Evolutionary conservation across 108 stramenopile species (phyloP).

Genomic region (Pseudonitzschia pungens): DNA sequence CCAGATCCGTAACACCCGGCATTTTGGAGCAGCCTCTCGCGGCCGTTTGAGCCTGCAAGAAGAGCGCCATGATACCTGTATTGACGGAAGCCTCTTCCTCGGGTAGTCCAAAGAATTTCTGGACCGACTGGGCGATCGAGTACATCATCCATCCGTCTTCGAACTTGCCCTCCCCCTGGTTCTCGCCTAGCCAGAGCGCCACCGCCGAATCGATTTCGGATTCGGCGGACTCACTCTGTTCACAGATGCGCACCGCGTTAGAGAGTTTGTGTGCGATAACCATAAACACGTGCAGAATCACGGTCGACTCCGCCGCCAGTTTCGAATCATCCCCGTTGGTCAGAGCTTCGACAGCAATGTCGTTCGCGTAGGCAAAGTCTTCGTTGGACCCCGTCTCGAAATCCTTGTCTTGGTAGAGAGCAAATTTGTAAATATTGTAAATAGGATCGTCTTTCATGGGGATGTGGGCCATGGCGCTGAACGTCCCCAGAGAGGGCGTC

Average conservation of each 20-base stretch:
- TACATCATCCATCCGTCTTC: slow-evolving; percentile 63
- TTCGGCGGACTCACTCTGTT: slow-evolving; percentile 18
- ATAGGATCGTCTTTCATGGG: slow-evolving; percentile 53
- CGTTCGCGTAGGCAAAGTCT: slow-evolving; percentile 61
- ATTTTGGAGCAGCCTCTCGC: slow-evolving; percentile 23
- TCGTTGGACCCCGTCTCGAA: slow-evolving; percentile 36
- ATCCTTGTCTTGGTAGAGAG: slow-evolving; percentile 63
- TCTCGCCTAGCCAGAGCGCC: slow-evolving; percentile 73
- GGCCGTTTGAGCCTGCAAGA: slow-evolving; percentile 34
- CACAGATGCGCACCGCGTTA: slow-evolving; percentile 45
- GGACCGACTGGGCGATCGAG: slow-evolving; percentile 54
- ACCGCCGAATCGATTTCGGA: slow-evolving; percentile 64
- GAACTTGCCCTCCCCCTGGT: slow-evolving; percentile 38
- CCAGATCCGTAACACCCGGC: slow-evolving; percentile 4
- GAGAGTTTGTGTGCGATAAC: slow-evolving; percentile 57
- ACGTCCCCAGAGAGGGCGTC: slow-evolving; percentile 32
- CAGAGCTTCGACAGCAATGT: slow-evolving; percentile 57
- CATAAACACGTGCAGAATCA: slow-evolving; percentile 69
- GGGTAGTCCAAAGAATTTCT: slow-evolving; percentile 39
- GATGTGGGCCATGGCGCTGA: slow-evolving; percentile 27
- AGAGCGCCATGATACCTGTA: slow-evolving; percentile 43
- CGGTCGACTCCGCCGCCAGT: slow-evolving; percentile 71
- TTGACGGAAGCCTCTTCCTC: slow-evolving; percentile 42
- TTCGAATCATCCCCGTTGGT: slow-evolving; percentile 36
- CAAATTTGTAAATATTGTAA: slow-evolving; percentile 70